phyloP scores from a whole-genome alignment of 441 rosid species.

The Pelargonium myrrhifolium region DNA sequence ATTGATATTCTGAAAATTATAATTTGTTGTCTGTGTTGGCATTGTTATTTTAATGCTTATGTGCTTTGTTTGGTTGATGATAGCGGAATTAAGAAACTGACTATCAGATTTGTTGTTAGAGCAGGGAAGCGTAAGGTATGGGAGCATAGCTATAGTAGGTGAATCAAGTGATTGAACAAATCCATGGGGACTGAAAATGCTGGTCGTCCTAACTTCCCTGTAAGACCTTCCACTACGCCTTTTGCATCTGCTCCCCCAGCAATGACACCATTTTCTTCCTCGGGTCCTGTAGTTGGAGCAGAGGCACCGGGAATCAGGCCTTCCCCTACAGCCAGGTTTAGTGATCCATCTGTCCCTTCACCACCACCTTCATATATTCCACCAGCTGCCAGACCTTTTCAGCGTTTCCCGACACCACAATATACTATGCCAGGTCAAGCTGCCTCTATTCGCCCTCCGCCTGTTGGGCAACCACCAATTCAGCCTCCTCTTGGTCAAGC shows the following conservation, averaged over 20 bases:
- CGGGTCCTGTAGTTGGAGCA: constrained; percentile 45
- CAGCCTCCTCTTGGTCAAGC: constrained; percentile 53
- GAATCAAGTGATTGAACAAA: constrained; percentile 12
- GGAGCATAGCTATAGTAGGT: constrained; percentile 23
- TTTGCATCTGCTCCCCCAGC: constrained; percentile 59
- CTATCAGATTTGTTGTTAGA: constrained; percentile 15
- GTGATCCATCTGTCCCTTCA: constrained; percentile 38
- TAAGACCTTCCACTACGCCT: constrained; percentile 46
- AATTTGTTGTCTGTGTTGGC: neutral
- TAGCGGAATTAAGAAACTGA: neutral
- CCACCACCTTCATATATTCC: constrained; percentile 31
- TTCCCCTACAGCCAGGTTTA: constrained; percentile 28
- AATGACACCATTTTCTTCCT: constrained; percentile 47
- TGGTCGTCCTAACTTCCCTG: constrained; percentile 53
- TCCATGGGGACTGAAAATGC: constrained; percentile 72
- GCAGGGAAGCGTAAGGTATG: constrained; percentile 32
- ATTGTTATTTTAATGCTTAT: neutral
- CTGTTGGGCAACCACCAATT: constrained; percentile 46
- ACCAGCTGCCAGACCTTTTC: constrained; percentile 40
- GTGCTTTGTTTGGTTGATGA: neutral
- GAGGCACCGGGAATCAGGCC: constrained; percentile 46
- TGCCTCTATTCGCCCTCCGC: constrained; percentile 32
- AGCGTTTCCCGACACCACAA: constrained; percentile 45
- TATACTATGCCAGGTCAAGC: constrained; percentile 41
- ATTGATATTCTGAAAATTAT: neutral